These are phyloP conservation scores for Naematelia aurantialba DNA, from an alignment of 768 basidiomycete species.

Conservation along the genomic window DNA sequence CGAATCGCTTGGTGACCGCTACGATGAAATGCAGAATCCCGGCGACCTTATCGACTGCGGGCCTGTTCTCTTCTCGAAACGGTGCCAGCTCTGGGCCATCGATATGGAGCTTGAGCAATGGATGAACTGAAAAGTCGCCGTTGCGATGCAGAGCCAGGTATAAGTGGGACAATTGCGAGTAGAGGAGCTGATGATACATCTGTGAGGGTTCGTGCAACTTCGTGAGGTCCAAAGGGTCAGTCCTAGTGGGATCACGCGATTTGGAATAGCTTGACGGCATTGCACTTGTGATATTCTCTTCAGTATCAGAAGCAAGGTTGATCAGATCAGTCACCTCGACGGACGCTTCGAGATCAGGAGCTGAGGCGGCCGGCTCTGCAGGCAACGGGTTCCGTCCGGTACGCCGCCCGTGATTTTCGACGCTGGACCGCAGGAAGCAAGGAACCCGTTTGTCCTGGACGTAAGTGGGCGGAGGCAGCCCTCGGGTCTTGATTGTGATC, in stretches of 20 bases:
- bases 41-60: neutral
- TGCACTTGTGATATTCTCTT: no score
- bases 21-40: neutral
- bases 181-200: neutral
- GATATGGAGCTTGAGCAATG: neutral
- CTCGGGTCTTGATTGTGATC: neutral
- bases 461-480: neutral
- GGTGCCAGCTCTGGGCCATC: neutral
- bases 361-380: no score
- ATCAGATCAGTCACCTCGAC: no score
- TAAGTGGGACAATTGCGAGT: neutral
- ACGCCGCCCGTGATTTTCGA: no score
- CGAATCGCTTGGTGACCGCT: neutral
- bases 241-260: neutral
- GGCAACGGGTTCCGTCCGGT: no score
- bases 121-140: neutral
- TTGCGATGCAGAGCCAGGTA: neutral
- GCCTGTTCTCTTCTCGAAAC: neutral
- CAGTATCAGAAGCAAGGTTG: no score
- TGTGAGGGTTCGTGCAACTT: neutral
- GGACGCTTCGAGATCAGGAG: no score
- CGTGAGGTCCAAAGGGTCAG: neutral
- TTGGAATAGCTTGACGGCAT: no score
- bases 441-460: neutral
- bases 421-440: neutral